Percentiles rank a stretch among this genome's conserved stretches.
phyloP scores from a whole-genome alignment of 1,139 yeast species.

The Debaryomycetaceae sp. region DNA sequence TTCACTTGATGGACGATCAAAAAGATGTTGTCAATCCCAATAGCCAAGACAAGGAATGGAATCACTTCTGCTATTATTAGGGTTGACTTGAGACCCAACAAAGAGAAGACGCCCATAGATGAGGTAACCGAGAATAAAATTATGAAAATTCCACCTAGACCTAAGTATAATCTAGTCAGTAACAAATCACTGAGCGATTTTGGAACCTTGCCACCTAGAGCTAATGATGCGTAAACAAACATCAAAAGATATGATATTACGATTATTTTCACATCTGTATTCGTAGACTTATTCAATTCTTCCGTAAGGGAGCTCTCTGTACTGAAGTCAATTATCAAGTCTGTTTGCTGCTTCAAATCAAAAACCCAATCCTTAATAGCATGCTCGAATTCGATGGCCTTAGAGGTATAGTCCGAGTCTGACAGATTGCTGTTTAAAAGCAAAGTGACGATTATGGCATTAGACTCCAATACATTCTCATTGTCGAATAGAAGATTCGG shows the following conservation, averaged over 20 bases:
- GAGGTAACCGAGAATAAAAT: conserved; percentile 77
- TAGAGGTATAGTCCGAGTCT: conserved; percentile 31
- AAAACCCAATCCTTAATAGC: conserved; percentile 55
- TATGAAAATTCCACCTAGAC: conserved; percentile 75
- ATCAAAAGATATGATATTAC: conserved; percentile 75
- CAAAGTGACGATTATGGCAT: conserved; percentile 74
- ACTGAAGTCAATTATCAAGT: conserved; percentile 66
- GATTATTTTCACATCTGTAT: conserved; percentile 72
- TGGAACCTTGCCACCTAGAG: conserved; percentile 61
- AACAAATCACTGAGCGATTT: conserved; percentile 34
- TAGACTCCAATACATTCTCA: conserved; percentile 52
- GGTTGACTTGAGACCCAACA: conserved; percentile 77
- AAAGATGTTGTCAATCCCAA: conserved; percentile 93
- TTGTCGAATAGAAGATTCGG: conserved; percentile 59
- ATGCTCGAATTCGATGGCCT: conserved; percentile 64
- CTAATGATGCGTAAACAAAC: conserved; percentile 85
- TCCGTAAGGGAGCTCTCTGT: conserved; percentile 82
- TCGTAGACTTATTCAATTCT: conserved; percentile 78
- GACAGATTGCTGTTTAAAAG: conserved; percentile 43
- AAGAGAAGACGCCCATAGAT: conserved; percentile 78
- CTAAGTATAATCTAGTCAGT: conserved; percentile 68
- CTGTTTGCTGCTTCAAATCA: conserved; percentile 42
- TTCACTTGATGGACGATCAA: conserved; percentile 77
- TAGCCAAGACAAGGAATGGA: conserved; percentile 89
- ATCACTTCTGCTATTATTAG: conserved; percentile 94